phyloP scores from a whole-genome alignment of 139 green algal genomes.

The Tetradesmus obliquus region DNA sequence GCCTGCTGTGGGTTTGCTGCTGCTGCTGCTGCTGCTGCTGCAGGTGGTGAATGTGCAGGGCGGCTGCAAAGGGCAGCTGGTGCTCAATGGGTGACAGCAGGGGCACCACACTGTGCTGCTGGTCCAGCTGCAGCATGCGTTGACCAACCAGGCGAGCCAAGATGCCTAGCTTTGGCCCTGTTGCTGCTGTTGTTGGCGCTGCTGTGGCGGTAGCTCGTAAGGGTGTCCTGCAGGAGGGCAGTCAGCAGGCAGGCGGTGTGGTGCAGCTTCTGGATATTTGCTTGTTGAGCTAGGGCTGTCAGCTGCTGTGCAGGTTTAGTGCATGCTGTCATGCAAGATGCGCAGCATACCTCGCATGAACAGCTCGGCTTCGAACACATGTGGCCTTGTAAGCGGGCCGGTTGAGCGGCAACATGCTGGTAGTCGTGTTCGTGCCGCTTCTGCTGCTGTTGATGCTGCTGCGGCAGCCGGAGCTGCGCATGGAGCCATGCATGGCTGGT shows the following conservation, averaged over 20 bases:
- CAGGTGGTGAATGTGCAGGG: not conserved
- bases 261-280: not conserved
- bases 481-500: not conserved
- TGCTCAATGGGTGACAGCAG: conserved; percentile 13
- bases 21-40: not conserved
- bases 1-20: not conserved
- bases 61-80: conserved; percentile 36
- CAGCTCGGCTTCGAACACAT: no score
- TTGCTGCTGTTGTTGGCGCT: not conserved
- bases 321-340: not conserved
- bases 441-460: not conserved
- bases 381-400: no score
- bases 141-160: not conserved
- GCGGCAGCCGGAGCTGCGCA: not conserved
- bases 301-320: not conserved
- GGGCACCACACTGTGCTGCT: conserved; percentile 6
- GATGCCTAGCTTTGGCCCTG: not conserved
- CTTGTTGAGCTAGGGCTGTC: not conserved
- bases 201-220: not conserved
- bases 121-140: not conserved
- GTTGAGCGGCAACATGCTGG: not conserved
- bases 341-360: not conserved
- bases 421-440: not conserved
- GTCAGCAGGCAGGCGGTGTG: not conserved
- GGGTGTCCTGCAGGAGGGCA: not conserved